Evolutionary conservation across 371 early-diverging fungal genomes (phyloP).

Genomic region (Phascolomyces articulosus): DNA sequence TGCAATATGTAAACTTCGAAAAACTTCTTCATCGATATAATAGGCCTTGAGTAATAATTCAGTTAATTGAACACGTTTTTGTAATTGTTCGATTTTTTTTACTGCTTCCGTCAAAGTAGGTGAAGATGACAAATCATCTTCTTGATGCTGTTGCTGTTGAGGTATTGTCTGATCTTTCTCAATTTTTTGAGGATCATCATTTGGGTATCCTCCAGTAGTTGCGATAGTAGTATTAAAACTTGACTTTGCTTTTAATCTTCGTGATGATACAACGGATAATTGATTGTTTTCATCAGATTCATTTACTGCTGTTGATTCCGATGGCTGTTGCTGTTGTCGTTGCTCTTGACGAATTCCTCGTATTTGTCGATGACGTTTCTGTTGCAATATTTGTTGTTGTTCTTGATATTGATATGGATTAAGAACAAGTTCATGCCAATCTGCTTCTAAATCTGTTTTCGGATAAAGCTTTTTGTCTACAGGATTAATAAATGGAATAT

Average conservation of each 20-base stretch:
- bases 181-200: too few species aligned
- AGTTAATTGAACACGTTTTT: conserved; percentile 25
- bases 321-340: background rate
- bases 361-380: background rate
- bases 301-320: too few species aligned
- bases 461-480: background rate
- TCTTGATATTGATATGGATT: background rate
- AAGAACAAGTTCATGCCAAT: background rate
- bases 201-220: too few species aligned
- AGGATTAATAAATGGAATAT: background rate
- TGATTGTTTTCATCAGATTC: too few species aligned
- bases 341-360: background rate
- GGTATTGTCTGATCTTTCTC: too few species aligned
- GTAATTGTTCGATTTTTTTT: conserved; percentile 12
- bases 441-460: background rate
- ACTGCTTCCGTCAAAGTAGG: background rate
- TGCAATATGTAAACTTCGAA: conserved; percentile 20
- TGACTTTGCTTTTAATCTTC: too few species aligned
- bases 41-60: conserved; percentile 36
- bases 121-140: background rate
- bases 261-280: too few species aligned
- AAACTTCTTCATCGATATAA: conserved; percentile 40
- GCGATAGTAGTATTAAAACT: too few species aligned
- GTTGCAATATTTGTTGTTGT: background rate
- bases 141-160: too few species aligned